Evolutionary conservation across 768 basidiomycete species (phyloP).

Genomic region (Boletales sp.): DNA sequence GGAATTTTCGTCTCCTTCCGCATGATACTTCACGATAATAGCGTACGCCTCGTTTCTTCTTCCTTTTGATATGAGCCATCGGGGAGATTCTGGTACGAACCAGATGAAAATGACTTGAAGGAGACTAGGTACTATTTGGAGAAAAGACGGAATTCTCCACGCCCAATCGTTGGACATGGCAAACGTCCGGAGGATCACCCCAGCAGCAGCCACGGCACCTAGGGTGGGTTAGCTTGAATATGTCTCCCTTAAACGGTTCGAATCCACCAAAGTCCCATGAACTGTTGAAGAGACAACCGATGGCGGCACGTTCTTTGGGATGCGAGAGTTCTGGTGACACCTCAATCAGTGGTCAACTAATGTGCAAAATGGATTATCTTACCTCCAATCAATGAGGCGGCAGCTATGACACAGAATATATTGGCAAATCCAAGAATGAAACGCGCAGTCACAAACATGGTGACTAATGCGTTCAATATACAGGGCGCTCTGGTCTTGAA

Average conservation of each 20-base stretch:
- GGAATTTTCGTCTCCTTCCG: constrained; percentile 48
- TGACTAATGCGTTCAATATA: not conserved
- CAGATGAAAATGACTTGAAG: constrained; percentile 54
- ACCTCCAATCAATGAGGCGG: constrained; percentile 22
- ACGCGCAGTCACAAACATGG: constrained; percentile 13
- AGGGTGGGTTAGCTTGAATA: not conserved
- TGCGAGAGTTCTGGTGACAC: constrained; percentile 15
- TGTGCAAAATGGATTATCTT: not conserved
- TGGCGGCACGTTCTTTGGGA: constrained; percentile 19
- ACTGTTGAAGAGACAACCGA: constrained; percentile 9
- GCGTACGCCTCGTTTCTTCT: constrained; percentile 45
- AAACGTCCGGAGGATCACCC: constrained; percentile 61
- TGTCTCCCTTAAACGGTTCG: not conserved
- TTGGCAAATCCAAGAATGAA: constrained; percentile 17
- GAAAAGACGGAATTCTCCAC: constrained; percentile 64
- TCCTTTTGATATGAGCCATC: constrained; percentile 60
- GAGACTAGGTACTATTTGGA: constrained; percentile 52
- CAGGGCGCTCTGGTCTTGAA: not conserved
- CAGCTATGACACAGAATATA: constrained; percentile 14
- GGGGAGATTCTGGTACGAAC: constrained; percentile 62
- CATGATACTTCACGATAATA: constrained; percentile 56
- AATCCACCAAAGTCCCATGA: constrained; percentile 12
- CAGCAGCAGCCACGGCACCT: constrained; percentile 40
- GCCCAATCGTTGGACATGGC: constrained; percentile 54
- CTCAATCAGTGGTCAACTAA: not conserved